Evolutionary conservation across 805 yeast genomes (phyloP).

Genomic region (Yamadazyma endophytica): DNA sequence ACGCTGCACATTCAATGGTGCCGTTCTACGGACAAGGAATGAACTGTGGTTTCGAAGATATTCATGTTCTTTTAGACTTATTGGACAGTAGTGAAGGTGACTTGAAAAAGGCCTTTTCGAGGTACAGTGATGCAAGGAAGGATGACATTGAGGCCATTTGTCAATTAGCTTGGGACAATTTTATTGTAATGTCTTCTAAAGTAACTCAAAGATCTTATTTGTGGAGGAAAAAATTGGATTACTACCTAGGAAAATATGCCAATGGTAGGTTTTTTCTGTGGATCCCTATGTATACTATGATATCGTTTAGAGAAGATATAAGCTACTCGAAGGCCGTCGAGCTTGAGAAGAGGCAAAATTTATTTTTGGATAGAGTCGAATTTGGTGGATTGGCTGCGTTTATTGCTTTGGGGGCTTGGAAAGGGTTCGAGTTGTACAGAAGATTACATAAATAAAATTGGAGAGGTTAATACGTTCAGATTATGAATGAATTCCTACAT

Average conservation of each 20-base stretch:
- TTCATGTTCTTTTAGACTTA: conserved; percentile 57
- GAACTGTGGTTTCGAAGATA: conserved; percentile 95
- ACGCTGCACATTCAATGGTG: conserved; percentile 95
- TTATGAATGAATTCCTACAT: too few species aligned
- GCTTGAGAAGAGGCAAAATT: conserved; percentile 51
- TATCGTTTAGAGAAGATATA: conserved; percentile 81
- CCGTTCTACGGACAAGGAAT: conserved; percentile 98
- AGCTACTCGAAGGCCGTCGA: conserved; percentile 66
- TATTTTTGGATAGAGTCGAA: conserved; percentile 30
- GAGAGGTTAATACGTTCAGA: too few species aligned
- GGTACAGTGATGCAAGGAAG: conserved; percentile 53
- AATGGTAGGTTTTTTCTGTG: conserved; percentile 50
- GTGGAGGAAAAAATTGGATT: conserved; percentile 66
- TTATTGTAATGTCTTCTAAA: conserved; percentile 80
- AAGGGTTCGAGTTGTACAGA: neutral
- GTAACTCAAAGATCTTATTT: conserved; percentile 62
- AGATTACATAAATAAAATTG: neutral
- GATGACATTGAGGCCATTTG: conserved; percentile 72
- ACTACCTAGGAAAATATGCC: conserved; percentile 51
- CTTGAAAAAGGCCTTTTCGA: conserved; percentile 46
- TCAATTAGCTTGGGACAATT: conserved; percentile 75
- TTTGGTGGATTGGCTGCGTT: neutral
- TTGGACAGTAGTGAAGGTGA: conserved; percentile 28
- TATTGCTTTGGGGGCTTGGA: neutral
- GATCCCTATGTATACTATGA: conserved; percentile 91